Evolutionary conservation across 345 rosid genomes (phyloP).

Genomic region (Hevea brasiliensis): DNA sequence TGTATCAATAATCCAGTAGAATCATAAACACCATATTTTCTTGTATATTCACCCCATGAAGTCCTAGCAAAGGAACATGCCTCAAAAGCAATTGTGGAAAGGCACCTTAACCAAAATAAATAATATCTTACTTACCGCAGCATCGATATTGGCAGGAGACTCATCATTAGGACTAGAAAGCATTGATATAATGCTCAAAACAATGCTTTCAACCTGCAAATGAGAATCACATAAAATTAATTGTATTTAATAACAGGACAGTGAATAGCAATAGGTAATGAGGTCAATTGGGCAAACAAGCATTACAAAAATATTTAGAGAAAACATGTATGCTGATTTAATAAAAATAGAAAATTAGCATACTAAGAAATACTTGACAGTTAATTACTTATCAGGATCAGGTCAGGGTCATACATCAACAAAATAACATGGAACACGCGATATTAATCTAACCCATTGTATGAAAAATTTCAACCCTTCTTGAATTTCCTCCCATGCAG

Average conservation of each 20-base stretch:
- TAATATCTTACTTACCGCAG: slow-evolving; percentile 57
- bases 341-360: background rate
- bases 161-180: slow-evolving; percentile 89
- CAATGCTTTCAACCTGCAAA: slow-evolving; percentile 78
- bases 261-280: background rate
- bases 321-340: background rate
- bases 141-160: slow-evolving; percentile 93
- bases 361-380: background rate
- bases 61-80: background rate
- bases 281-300: background rate
- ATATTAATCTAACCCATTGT: background rate
- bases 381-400: background rate
- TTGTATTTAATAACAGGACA: background rate
- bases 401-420: background rate
- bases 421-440: background rate
- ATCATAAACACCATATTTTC: too few species aligned
- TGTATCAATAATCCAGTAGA: too few species aligned
- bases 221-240: background rate
- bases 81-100: background rate
- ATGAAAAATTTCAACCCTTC: slow-evolving; percentile 1
- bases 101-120: background rate
- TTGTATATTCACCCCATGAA: background rate
- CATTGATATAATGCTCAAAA: slow-evolving; percentile 86
- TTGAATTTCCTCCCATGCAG: background rate
- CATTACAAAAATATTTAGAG: background rate